phyloP scores from a whole-genome alignment of 306 rosid species.

The Astragalus glycyphyllos region DNA sequence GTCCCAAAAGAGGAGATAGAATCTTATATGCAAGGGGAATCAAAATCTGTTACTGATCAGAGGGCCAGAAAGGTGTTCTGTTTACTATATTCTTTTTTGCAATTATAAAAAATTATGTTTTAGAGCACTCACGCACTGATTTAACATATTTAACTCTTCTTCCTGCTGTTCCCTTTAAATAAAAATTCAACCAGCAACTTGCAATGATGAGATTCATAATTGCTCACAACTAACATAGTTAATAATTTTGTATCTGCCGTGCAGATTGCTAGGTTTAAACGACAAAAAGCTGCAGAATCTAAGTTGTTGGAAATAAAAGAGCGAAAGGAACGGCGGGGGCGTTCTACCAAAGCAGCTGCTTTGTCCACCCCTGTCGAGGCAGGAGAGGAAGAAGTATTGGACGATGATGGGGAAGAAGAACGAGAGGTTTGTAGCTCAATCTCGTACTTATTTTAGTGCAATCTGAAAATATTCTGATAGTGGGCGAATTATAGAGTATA shows the following conservation, averaged over 20 bases:
- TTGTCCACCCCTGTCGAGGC: constrained; percentile 90
- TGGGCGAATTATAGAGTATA: too few species aligned
- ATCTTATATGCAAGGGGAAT: constrained; percentile 53
- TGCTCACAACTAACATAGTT: constrained; percentile 10
- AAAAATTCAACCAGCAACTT: constrained; percentile 30
- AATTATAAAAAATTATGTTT: constrained; percentile 4
- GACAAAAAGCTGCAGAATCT: constrained; percentile 86
- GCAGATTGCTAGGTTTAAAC: constrained; percentile 90
- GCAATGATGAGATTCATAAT: constrained; percentile 4
- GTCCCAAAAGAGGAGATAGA: constrained; percentile 84
- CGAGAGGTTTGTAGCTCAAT: constrained; percentile 74
- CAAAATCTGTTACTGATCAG: constrained; percentile 69
- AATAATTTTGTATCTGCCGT: constrained; percentile 38
- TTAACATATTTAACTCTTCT: constrained; percentile 20
- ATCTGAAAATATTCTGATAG: constrained; percentile 15
- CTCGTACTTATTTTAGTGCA: constrained; percentile 9
- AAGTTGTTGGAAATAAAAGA: constrained; percentile 92
- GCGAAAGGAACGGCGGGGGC: constrained; percentile 89
- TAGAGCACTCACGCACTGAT: constrained; percentile 1
- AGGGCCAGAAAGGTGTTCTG: constrained; percentile 84
- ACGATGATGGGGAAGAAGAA: constrained; percentile 97
- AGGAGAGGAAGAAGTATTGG: constrained; percentile 88
- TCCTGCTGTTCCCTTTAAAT: constrained; percentile 3
- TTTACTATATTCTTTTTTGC: not conserved
- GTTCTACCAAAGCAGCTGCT: constrained; percentile 91